Evolutionary conservation across 306 rosid genomes (phyloP), one percentile per base, ranked within the genome.

Genomic region (Rubus parviflorus): DNA sequence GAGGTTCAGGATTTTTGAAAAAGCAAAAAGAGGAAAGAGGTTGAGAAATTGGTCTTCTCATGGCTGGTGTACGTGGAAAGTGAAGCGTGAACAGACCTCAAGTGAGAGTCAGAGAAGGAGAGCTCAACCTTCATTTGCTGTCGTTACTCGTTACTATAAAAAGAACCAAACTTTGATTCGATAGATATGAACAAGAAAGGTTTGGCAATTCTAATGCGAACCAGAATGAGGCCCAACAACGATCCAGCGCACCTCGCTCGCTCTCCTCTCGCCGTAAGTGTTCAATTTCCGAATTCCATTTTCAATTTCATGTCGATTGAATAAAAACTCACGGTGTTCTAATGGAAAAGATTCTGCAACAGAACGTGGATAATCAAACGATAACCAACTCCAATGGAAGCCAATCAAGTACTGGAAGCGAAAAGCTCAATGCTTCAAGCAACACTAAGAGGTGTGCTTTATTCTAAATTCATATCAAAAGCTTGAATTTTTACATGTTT

Each of bases 131-230:
- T 58, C 75, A 58, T 53, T 23, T 64, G 56, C 25, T 51, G 16
- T 17, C 19, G 8, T 42, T n/a, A 20, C 63, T 11, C 35, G 19
- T 57, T 7, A n/a, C 75, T 35, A 56, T 43, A 78, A 78, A 43
- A 41, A 6, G 23, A 20, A 20, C n/a, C 14, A 3, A 47, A 46
- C 20, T 60, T 49, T 66, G 62, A 72, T 73, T 56, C 15, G 30
- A 54, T 1, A 72, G 79, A 70, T 65, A 94, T 82, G 86, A 87
- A 87, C 88, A 87, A 84, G 83, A 92, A 89, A 85, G 94, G 93
- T 47, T 75, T 90, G 78, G 86, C 97, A 19, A 89, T 92, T 80
- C 83, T 94, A 76, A 73, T 94, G 93, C 97, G 98, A 85, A 88
- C 97, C 86, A 94, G 95, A 86, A 92, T 94, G 98, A 90, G 84